These are phyloP conservation scores for Tremellales sp. DNA, from an alignment of 1,284 basidiomycete species.

Conservation along the genomic window DNA sequence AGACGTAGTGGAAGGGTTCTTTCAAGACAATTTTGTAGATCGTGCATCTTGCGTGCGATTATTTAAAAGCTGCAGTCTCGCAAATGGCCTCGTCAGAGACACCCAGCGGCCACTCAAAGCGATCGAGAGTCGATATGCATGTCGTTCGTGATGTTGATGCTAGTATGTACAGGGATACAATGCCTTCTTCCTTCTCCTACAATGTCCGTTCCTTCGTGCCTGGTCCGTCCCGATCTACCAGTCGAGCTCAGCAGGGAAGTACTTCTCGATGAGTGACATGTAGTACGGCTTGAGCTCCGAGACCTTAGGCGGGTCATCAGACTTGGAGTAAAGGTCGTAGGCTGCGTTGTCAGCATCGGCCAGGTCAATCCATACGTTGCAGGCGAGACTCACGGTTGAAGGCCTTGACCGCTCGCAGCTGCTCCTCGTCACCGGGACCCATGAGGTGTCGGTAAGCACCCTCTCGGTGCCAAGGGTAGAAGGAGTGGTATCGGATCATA, in stretches of 20 bases:
- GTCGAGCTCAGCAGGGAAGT: conserved; percentile 71
- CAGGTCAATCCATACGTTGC: background rate
- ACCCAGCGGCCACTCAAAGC: no score
- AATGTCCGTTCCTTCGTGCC: no score
- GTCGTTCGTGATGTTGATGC: no score
- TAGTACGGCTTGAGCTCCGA: conserved; percentile 75
- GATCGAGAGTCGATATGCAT: no score
- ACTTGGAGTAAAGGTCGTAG: conserved; percentile 87
- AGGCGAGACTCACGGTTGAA: conserved; percentile 42
- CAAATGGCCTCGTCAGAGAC: no score
- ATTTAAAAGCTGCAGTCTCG: no score
- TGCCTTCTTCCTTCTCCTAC: no score
- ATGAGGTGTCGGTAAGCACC: conserved; percentile 74
- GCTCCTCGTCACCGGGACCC: conserved; percentile 55
- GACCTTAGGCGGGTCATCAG: conserved; percentile 63
- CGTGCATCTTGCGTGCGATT: no score
- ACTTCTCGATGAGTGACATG: conserved; percentile 72
- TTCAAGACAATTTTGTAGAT: no score
- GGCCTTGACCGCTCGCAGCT: conserved; percentile 37
- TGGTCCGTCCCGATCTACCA: no score
- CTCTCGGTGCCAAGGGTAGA: conserved; percentile 93
- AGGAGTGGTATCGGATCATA: conserved; percentile 92
- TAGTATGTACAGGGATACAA: no score
- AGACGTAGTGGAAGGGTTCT: no score
- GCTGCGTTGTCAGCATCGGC: conserved; percentile 32